Evolutionary conservation across 805 yeast species (phyloP), one percentile per base, ranked within the genome.

Genomic region (Brettanomyces anomalus): DNA sequence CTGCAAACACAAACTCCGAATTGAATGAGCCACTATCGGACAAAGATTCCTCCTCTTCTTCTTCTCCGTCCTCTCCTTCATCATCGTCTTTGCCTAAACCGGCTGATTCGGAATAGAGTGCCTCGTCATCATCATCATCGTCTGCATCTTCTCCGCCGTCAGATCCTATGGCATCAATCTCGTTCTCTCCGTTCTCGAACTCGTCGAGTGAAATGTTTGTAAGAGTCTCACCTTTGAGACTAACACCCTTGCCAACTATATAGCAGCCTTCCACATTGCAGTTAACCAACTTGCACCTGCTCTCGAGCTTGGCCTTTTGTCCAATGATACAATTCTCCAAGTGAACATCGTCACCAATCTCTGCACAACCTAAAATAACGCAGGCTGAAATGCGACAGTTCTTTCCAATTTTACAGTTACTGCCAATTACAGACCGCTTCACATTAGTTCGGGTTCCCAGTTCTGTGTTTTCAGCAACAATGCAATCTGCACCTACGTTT

Each of bases 311-410:
- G 1, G 81, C 89, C 39, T 67, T 65, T 35, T 69, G 66, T 14
- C 97, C 98, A 41, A 93, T 68, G 16, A 90, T 80, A 64, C 95
- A 86, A 65, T 90, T 93, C 60, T 93, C 98, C 46, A 83, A 60
- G 41, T 67, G 74, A 13, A 61, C 81, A 51, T 85, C 96, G 60
- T 90, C 96, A 38, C 77, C 95, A 32, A 93, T 66, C 1, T 62
- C 64, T 18, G 81, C 94, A 41, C 76, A 75, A 54, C 84, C 83
- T 40, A 87, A 67, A 4, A 93, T 56, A 13, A 93, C 78, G 51
- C 89, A 87, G 2, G 96, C 97, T 2, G 88, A 84, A 44, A 93
- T 72, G 51, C 93, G 79, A 61, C 95, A 90, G 47, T 87, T 76
- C 56, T 79, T 81, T 33, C 98, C 98, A 41, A 94, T 77, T 15